A percentile compares a stretch with the other conserved stretches of the same genome.
Evolutionary conservation across 202 grass and related monocot species (phyloP).

Genomic region (Sporobolus alterniflorus): DNA sequence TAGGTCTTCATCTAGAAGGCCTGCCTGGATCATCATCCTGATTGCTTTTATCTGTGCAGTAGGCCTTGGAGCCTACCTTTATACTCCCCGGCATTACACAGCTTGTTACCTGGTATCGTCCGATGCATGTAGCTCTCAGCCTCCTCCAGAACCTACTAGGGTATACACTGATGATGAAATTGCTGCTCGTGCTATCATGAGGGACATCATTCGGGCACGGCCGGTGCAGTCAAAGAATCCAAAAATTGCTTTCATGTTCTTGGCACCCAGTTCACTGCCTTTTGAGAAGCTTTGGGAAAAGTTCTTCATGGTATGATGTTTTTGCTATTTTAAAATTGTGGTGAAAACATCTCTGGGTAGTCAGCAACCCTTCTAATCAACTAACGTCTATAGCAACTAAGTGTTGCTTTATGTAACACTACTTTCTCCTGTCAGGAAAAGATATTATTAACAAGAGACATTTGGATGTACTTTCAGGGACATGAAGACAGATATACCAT

Average conservation of each 20-base stretch:
- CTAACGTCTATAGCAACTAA: background rate
- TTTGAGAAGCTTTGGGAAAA: constrained; percentile 98
- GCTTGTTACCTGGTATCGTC: constrained; percentile 83
- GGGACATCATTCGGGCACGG: constrained; percentile 64
- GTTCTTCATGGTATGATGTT: constrained; percentile 82
- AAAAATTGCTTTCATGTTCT: constrained; percentile 99
- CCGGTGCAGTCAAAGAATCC: constrained; percentile 75
- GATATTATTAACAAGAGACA: background rate
- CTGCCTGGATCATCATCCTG: constrained; percentile 77
- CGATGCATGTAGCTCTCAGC: constrained; percentile 62
- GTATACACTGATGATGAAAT: constrained; percentile 88
- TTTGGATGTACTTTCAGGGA: constrained; percentile 59
- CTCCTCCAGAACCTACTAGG: constrained; percentile 63
- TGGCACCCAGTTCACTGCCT: constrained; percentile 87
- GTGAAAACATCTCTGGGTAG: background rate
- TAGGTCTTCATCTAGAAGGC: constrained; percentile 76
- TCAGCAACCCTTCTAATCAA: background rate
- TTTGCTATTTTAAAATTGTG: constrained; percentile 18
- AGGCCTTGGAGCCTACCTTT: constrained; percentile 69
- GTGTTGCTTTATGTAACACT: background rate
- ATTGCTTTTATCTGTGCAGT: constrained; percentile 67
- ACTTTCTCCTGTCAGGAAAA: background rate
- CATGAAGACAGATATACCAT: constrained; percentile 97
- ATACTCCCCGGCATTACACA: constrained; percentile 67
- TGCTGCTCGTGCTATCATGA: constrained; percentile 67